Evolutionary conservation across 176 grass and related monocot species (phyloP).

Genomic region (Dactylis glomerata): DNA sequence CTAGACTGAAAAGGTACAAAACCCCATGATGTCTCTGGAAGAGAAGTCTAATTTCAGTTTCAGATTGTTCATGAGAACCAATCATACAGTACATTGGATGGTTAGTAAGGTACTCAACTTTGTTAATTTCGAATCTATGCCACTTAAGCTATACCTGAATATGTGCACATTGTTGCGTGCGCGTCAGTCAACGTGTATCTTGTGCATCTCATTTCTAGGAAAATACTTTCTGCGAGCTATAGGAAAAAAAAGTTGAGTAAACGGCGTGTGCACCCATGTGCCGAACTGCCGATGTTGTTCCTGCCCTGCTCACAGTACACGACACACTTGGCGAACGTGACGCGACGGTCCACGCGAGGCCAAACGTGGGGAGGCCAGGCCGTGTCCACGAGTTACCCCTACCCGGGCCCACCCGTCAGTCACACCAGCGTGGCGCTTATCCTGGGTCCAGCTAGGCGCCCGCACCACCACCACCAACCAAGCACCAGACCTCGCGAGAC

Average conservation of each 20-base stretch:
- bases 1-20: no score
- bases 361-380: background rate
- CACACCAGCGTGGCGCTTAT: background rate
- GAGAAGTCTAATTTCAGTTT: no score
- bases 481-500: background rate
- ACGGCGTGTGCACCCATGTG: background rate
- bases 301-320: background rate
- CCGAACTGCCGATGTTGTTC: background rate
- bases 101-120: no score
- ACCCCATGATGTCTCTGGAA: no score
- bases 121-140: no score
- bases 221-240: no score
- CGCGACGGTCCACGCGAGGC: background rate
- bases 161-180: no score
- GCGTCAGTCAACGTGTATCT: no score
- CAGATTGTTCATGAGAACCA: no score
- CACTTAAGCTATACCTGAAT: no score
- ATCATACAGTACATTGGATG: no score
- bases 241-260: background rate
- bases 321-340: background rate
- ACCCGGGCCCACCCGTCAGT: background rate
- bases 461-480: background rate
- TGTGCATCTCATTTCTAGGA: no score
- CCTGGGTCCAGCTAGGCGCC: constrained; percentile 20
- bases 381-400: background rate